A percentile compares a stretch with the other conserved stretches of the same genome.
Evolutionary conservation across 345 rosid species (phyloP).

Genomic region (Anacardium occidentale): DNA sequence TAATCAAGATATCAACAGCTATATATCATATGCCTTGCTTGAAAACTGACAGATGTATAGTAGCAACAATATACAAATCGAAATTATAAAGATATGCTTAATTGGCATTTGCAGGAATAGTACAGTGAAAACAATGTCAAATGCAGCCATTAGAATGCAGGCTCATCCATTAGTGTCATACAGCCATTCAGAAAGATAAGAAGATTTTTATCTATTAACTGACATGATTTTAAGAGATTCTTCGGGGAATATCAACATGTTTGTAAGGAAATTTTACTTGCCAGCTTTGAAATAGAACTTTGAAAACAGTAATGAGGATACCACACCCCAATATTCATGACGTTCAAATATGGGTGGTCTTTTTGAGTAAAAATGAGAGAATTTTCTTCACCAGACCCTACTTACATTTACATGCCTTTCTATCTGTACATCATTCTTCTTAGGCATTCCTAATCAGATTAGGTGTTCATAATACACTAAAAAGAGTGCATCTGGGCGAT

Average conservation of each 20-base stretch:
- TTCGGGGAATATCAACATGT: not conserved
- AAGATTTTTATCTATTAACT: not conserved
- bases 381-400: conserved; percentile 44
- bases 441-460: conserved; percentile 41
- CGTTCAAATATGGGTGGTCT: conserved; percentile 12
- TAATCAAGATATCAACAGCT: not conserved
- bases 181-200: not conserved
- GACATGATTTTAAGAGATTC: not conserved
- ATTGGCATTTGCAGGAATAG: not conserved
- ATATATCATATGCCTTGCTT: not conserved
- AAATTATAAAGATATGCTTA: not conserved
- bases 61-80: not conserved
- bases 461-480: conserved; percentile 80
- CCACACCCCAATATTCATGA: conserved; percentile 9
- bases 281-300: conserved; percentile 10
- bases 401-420: conserved; percentile 51
- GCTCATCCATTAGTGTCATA: not conserved
- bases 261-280: not conserved
- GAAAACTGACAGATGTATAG: not conserved
- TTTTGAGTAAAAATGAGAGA: conserved; percentile 25
- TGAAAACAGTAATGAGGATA: conserved; percentile 1
- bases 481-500: conserved; percentile 78
- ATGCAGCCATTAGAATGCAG: not conserved
- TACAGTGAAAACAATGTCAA: not conserved
- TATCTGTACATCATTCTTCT: conserved; percentile 50